Evolutionary conservation across 352 stramenopile species (phyloP), one percentile per base, ranked within the genome.

Genomic region (Phytopythium boreale): DNA sequence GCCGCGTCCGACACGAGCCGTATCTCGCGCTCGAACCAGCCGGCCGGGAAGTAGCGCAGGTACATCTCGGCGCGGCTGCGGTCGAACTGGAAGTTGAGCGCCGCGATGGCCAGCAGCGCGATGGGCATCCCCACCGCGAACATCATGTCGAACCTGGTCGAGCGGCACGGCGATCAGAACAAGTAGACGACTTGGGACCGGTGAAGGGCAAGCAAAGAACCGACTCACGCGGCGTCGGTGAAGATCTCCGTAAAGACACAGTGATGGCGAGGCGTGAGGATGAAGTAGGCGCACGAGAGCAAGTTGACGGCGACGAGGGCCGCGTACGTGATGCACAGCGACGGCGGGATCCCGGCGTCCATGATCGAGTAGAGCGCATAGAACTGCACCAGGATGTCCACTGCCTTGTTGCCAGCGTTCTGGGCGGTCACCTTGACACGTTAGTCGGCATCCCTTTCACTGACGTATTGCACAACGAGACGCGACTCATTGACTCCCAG

Each of bases 1-100:
- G 62, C 55, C 15, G 66, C 71, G 37, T 72, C 60, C 4, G 69
- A 62, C 36, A 75, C 59, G 4, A 70, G 55, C 0, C 63, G 55
- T 7, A 69, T 69, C 4, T 66, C 27, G 15, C 62, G 68, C 56
- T 81, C 74, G 49, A 81, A 77, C n/a, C 58, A 69, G 6, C 68
- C 68, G n/a, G 63, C 27, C 24, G 62, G 61, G 11, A 75, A 69
- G 17, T 61, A 64, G 11, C 64, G 58, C 2, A 68, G n/a, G 43
- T 70, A 68, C 22, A 72, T 60, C 8, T 62, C 31, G 27, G 67
- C 68, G 9, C 66, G 61, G 22, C 52, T 20, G 0, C 57, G 63
- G 29, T 80, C 72, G 53, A 80, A 71, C 10, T 62, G 57, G 24
- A 80, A 75, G 12, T 59, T 53, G 8, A 62, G 50, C 15, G 62